Evolutionary conservation across 176 grass and related monocot genomes (phyloP).

Genomic region (Avena atlantica): DNA sequence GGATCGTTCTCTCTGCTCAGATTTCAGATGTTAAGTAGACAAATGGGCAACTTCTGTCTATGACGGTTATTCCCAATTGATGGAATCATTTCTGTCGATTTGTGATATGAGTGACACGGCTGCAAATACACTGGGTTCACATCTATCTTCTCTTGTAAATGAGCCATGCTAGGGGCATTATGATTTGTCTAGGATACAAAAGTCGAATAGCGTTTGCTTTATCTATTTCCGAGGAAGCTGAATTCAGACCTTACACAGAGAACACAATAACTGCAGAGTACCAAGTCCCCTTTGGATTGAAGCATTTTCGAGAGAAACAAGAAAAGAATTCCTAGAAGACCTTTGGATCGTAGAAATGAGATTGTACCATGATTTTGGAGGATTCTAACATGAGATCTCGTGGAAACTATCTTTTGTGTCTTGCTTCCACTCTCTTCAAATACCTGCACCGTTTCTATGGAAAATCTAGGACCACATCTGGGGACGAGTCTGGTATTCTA

Average conservation of each 20-base stretch:
- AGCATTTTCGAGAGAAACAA: not conserved
- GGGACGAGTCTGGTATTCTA: no score
- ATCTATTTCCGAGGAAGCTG: not conserved
- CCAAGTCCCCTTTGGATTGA: not conserved
- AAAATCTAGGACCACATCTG: no score
- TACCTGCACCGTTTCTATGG: no score
- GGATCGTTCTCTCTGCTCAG: not conserved
- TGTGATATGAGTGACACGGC: not conserved
- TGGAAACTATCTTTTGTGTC: no score
- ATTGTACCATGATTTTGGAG: not conserved
- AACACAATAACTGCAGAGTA: not conserved
- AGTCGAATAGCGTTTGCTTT: not conserved
- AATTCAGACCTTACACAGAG: not conserved
- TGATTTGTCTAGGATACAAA: not conserved
- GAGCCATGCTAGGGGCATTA: not conserved
- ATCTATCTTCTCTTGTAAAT: constrained; percentile 11
- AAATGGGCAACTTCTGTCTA: not conserved
- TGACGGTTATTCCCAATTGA: not conserved
- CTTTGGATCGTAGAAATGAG: not conserved
- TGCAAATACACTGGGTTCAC: not conserved
- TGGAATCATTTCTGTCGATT: not conserved
- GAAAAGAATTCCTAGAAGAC: not conserved
- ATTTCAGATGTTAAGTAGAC: constrained; percentile 8
- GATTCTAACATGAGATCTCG: no score
- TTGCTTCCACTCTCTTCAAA: no score